Evolutionary conservation across 768 basidiomycete species (phyloP), one percentile per base, ranked within the genome.

Genomic region (Fibroporia radiculosa): DNA sequence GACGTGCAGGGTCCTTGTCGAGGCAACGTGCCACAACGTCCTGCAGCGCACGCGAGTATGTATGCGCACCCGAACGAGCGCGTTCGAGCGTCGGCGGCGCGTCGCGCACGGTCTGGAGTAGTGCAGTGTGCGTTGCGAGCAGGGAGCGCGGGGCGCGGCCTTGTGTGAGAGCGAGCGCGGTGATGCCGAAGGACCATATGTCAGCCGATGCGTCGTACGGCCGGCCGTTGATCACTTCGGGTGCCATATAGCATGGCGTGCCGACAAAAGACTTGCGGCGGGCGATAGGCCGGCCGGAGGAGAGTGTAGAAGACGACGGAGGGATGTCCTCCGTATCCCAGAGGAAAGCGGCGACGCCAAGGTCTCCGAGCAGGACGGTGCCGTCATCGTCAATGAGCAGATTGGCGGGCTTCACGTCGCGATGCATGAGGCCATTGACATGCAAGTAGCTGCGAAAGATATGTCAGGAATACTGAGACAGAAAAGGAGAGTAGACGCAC

Each of bases 231-330:
- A 97, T 87, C 19, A 96, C 75, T 55, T 97, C 93, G 1, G 93
- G 93, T 0, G 93, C 90, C 93, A 96, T 97, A 90, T 90, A 96
- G 60, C 87, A 90, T 1, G 93, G 93, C 79, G 93, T 96, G 39
- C 93, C 93, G 12, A 96, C 93, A 57, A 96, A 96, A 8, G 84
- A 88, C 59, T 84, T 88, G 45, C 93, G 77, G 57, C 88, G 92
- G n/a, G n/a, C n/a, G n/a, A n/a, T n/a, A n/a, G n/a, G n/a, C n/a
- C n/a, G n/a, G n/a, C n/a, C n/a, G n/a, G n/a, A n/a, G n/a, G 82
- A 78, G 10, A 86, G 66, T 14, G 58, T 64, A 35, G 75, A 74
- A 22, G 73, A 54, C 6, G 51, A 27, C 10, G 44, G 22, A 6
- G 54, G 48, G 12, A 70, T 65, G 50, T 68, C 62, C n/a, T 60